Base-by-base conservation (phyloP, 139 green algal species). In the Dunaliella sp. region DNA sequence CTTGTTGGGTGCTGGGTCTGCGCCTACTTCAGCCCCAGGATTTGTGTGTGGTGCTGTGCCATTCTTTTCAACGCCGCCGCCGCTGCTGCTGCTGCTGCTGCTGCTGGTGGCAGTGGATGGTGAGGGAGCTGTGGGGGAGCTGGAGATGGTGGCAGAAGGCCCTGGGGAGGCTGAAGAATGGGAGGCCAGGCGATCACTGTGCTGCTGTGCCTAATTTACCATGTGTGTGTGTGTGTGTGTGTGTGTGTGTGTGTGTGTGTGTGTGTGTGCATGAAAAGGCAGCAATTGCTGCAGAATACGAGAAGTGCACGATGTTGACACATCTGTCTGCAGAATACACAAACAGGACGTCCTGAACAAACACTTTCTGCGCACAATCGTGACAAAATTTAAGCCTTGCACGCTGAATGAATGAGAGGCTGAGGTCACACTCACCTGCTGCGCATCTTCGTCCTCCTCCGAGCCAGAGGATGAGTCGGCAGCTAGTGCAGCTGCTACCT, bases 41-140 rank as follows among this genome's bases (percentile, higher is more conserved):
- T 1, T 76, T 12, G 81, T 81, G 79, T 33, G 59, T 36, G 31
- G n/a, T n/a, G n/a, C n/a, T n/a, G n/a, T n/a, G n/a, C n/a, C n/a
- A n/a, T n/a, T n/a, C n/a, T n/a, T n/a, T n/a, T 25, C 36, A 37
- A 22, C n/a, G 34, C 78, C 72, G 65, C 76, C 85, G 1, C 3
- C 38, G 84, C 80, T 38, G 38, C 59, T 84, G 82, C 84, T 80
- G 83, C 74, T 84, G 79, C 36, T 76, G 80, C 36, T 74, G 48
- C 34, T 36, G 65, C 36, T 38, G 58, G 36, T 38, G 74, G n/a
- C n/a, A n/a, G n/a, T n/a, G n/a, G n/a, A n/a, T n/a, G n/a, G n/a
- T n/a, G n/a, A n/a, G 74, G 74, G 30, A 34, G 12, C 7, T 25
- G 74, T 34, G 7, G 74, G 30, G 74, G 12, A 22, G 74, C 31